Evolutionary conservation across 179 eudicot species (phyloP), one percentile per base, ranked within the genome.

Genomic region (Beta macrorhiza): DNA sequence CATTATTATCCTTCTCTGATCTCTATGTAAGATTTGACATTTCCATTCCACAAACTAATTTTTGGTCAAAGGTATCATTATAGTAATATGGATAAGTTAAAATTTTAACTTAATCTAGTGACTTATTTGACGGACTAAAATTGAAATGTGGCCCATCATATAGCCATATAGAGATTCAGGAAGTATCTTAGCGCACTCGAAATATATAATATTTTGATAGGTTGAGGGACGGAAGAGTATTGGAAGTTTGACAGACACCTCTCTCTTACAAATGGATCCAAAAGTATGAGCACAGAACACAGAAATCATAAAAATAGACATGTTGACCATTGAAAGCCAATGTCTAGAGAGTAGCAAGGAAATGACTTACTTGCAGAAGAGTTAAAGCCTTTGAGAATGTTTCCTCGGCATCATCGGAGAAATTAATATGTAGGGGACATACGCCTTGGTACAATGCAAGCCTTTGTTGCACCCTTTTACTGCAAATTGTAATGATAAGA

Each of bases 361-460:
- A 63, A 71, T 25, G 77, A 69, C 85, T 81, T 74, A 93, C 97
- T 91, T 90, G 85, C 84, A 94, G 86, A 62, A 89, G 53, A 69
- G 82, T 75, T 75, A 91, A 79, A 67, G 97, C 92, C 74, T 89
- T 86, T 67, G 89, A 80, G 84, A 94, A 93, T 52, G 96, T 93
- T 80, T 89, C 93, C 80, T 94, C 97, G 22, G 98, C 96, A 87
- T 93, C 94, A 77, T 87, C 89, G 13, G 91, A 91, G 87, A 94
- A 94, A 73, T 91, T 85, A 80, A 94, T 85, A 87, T 90, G 82
- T 83, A 93, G 85, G 77, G 97, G 94, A 86, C 97, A 93, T 78
- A 94, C 96, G 17, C 98, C 98, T 81, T 94, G 98, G 87, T 94
- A 94, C 69, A 93, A 82, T 75, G 98, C 97, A 87, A 94, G 87